Base-by-base conservation (phyloP, 2,329 filamentous ascomycete species). In the Cladosporium sp. region DNA sequence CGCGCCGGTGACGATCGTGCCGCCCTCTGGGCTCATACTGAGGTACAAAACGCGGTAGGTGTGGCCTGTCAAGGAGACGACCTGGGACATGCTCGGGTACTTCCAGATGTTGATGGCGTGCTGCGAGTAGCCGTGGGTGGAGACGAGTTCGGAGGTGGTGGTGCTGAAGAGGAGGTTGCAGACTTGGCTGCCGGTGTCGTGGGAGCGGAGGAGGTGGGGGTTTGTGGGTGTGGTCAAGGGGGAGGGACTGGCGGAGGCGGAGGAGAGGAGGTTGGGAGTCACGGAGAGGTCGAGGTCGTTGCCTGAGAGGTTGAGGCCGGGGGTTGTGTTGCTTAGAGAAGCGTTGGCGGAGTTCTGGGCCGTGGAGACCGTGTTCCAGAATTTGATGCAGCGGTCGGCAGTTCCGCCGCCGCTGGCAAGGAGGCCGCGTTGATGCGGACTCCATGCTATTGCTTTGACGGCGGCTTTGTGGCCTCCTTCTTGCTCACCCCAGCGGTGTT, bases 101-200 rank as follows among this genome's bases (percentile, higher is more conserved):
- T 99, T 99, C 93, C 93, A 99, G 50, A 99, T 89, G 32, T 97
- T 92, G 61, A 99, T 96, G 69, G 97, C 93, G 68, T 99, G 96
- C 66, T 99, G 93, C 60, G 86, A 92, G 73, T 96, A 99, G 6
- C 93, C 93, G 65, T 99, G 93, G 1, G 93, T 99, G 44, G 87
- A 92, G 49, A 99, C 92, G 52, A 99, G 90, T 70, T 99, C 93
- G 67, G 96, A 96, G 7, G 89, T 96, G 69, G 96, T 96, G 65
- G 95, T 95, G 15, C 87, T 93, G 91, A 95, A 99, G 3, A 91
- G 88, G 38, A 99, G 77, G 65, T 99, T 99, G 73, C 93, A 99
- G n/a, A 99, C 93, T 69, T 99, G 93, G 63, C 89, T 96, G 43
- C 93, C 93, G 0, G 93, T 99, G 65, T 99, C 93, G 55, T 97